Conservation (phyloP, 345 rosid species). For the Linum tenue region DNA sequence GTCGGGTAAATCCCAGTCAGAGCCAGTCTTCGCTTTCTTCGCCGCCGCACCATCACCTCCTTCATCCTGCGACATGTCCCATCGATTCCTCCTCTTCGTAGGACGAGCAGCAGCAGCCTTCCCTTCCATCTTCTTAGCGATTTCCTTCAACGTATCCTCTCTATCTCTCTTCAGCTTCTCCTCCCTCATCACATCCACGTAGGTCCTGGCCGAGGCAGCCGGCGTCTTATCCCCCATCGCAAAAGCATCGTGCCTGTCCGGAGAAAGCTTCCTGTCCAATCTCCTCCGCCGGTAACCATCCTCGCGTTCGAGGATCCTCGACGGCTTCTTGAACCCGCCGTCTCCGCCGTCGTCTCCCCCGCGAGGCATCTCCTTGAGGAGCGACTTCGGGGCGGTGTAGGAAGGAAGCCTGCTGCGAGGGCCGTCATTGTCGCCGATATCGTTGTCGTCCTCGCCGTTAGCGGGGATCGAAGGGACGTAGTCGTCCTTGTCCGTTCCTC, state of each 20-base stretch:
- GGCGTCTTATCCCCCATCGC: conserved; percentile 92
- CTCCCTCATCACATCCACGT: conserved; percentile 82
- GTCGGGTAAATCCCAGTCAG: conserved; percentile 97
- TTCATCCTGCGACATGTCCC: conserved; percentile 82
- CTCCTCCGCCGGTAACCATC: conserved; percentile 87
- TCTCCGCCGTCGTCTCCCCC: conserved; percentile 47
- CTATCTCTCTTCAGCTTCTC: conserved; percentile 50
- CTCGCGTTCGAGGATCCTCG: conserved; percentile 78
- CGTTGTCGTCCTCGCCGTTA: conserved; percentile 77
- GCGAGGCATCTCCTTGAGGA: conserved; percentile 69
- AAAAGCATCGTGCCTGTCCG: conserved; percentile 86
- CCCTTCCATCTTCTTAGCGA: conserved; percentile 49
- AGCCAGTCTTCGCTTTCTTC: conserved; percentile 58
- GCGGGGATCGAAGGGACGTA: conserved; percentile 69
- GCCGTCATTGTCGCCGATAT: conserved; percentile 53
- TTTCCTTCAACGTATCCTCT: conserved; percentile 47
- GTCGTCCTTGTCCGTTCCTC: conserved; percentile 53
- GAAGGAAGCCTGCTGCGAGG: conserved; percentile 70
- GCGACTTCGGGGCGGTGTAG: conserved; percentile 81
- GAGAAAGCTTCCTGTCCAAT: conserved; percentile 73
- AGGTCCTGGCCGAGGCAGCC: conserved; percentile 63
- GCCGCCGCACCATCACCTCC: conserved; percentile 27
- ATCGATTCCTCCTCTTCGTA: conserved; percentile 77
- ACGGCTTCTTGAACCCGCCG: conserved; percentile 53
- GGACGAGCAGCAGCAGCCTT: conserved; percentile 18